phyloP scores from a whole-genome alignment of 305 asterid species.

The Fraxinus platypoda region DNA sequence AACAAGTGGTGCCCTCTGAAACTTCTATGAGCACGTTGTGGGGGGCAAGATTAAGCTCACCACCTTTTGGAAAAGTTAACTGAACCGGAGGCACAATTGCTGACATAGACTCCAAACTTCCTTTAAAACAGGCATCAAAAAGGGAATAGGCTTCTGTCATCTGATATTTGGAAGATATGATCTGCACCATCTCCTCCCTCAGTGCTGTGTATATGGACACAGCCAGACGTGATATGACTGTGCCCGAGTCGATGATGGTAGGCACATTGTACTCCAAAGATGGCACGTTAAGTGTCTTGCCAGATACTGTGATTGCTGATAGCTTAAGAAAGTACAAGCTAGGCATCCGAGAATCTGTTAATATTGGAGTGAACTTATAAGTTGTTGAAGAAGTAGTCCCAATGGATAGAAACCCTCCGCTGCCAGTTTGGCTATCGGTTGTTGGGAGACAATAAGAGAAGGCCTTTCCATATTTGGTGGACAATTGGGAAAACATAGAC shows the following conservation, averaged over 20 bases:
- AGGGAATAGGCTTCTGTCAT: not conserved
- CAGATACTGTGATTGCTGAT: conserved; percentile 1
- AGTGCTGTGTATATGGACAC: not conserved
- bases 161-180: not conserved
- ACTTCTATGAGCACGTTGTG: not conserved
- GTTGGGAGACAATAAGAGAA: conserved; percentile 30
- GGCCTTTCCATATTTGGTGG: conserved; percentile 9
- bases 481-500: conserved; percentile 14
- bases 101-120: not conserved
- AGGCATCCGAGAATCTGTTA: not conserved
- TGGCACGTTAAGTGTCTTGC: not conserved
- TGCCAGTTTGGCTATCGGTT: conserved; percentile 5
- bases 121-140: conserved; percentile 1
- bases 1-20: not conserved
- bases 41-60: not conserved
- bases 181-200: not conserved
- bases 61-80: not conserved
- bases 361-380: conserved; percentile 35
- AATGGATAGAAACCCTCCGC: conserved; percentile 18
- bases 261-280: not conserved
- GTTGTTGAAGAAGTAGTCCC: conserved; percentile 31
- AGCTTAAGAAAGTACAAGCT: conserved; percentile 18
- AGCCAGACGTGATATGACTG: conserved; percentile 12
- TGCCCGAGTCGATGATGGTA: conserved; percentile 26
- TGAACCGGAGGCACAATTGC: not conserved